Evolutionary conservation across 768 basidiomycete species (phyloP).

Genomic region (Pilatotrama ljubarskyi): DNA sequence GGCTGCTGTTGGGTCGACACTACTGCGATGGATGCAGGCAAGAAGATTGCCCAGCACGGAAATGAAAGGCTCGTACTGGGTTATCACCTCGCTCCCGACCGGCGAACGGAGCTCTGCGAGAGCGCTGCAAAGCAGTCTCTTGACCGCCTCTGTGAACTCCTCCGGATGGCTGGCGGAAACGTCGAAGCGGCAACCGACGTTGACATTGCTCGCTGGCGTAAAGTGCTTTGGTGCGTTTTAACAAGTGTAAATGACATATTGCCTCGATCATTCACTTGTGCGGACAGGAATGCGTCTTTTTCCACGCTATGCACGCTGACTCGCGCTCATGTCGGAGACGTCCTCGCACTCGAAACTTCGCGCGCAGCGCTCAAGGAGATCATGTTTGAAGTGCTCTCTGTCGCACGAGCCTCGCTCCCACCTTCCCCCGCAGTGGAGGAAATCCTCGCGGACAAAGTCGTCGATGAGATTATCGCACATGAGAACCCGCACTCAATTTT

Average conservation of each 20-base stretch:
- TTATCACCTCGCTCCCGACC: constrained; percentile 23
- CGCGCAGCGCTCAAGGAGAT: constrained; percentile 24
- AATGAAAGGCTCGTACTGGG: constrained; percentile 32
- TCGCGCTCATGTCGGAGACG: constrained; percentile 26
- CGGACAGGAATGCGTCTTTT: constrained; percentile 34
- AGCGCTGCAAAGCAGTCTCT: constrained; percentile 15
- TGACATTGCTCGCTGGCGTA: constrained; percentile 32
- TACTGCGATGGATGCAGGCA: constrained; percentile 31
- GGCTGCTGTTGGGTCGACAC: constrained; percentile 38
- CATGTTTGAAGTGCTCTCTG: constrained; percentile 33
- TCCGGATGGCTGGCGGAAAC: constrained; percentile 25
- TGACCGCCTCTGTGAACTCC: constrained; percentile 22
- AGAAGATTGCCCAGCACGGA: constrained; percentile 28
- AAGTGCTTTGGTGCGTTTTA: constrained; percentile 29
- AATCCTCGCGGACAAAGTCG: constrained; percentile 27
- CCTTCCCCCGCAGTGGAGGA: constrained; percentile 6
- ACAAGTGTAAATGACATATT: background rate
- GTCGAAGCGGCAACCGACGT: constrained; percentile 30
- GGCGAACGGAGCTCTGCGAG: background rate
- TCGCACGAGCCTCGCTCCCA: constrained; percentile 29
- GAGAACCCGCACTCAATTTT: constrained; percentile 29
- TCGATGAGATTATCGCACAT: constrained; percentile 26
- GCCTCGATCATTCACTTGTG: too few relatives aligned
- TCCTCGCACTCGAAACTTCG: constrained; percentile 24
- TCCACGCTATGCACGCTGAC: constrained; percentile 34